A percentile compares a stretch with the other conserved stretches of the same genome.
These are phyloP conservation scores for Dendrobium chrysotoxum DNA, from an alignment of 106 monocot genomes.

Conservation along the genomic window DNA sequence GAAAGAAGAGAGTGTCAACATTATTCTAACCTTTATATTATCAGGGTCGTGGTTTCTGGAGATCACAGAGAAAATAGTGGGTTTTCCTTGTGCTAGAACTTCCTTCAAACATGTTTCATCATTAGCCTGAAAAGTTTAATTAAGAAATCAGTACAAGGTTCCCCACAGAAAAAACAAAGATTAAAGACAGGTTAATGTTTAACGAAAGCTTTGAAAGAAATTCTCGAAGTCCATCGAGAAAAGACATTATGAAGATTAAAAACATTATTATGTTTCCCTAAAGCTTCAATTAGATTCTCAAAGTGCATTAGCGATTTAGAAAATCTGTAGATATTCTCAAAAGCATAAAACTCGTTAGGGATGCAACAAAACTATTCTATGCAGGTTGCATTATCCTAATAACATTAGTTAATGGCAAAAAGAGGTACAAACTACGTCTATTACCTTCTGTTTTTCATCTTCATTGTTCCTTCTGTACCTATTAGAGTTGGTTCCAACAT, in stretches of 20 bases:
- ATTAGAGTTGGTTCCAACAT: not conserved
- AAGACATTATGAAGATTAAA: not conserved
- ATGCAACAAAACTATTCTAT: not conserved
- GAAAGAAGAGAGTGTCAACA: not conserved
- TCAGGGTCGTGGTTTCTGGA: too few species aligned
- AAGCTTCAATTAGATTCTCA: not conserved
- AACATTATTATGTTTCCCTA: not conserved
- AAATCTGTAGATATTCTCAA: not conserved
- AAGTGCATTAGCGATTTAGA: not conserved
- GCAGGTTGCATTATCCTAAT: not conserved
- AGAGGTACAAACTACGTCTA: not conserved
- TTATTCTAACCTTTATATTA: not conserved
- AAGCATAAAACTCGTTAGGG: not conserved
- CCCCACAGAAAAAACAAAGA: not conserved
- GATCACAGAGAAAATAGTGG: too few species aligned
- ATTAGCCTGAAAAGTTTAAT: too few species aligned
- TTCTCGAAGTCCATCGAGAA: not conserved
- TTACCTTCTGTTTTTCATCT: conserved; percentile 1
- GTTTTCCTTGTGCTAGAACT: too few species aligned
- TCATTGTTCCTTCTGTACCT: not conserved
- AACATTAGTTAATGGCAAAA: not conserved
- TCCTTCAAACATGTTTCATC: too few species aligned
- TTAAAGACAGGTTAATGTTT: not conserved
- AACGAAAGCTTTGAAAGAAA: not conserved
- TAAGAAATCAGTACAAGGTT: not conserved